Base-by-base conservation (phyloP, 78 protist genomes). In the Anaeramoeba flamelloides region DNA sequence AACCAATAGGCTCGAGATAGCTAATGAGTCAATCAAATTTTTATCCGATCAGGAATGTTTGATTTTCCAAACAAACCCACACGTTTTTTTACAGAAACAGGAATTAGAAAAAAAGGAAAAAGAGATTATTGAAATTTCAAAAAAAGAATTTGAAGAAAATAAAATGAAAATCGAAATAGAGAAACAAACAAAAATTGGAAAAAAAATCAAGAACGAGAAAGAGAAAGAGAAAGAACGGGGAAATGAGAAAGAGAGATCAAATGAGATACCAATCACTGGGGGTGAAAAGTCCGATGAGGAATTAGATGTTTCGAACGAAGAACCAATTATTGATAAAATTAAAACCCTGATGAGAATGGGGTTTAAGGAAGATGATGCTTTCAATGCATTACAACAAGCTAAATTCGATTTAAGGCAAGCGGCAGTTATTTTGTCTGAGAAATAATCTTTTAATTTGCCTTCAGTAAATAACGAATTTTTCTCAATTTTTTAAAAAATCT, bases 401-500 rank as follows among this genome's bases (percentile, higher is more conserved):
- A 36, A 39, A 39, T 85, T 85, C 3, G 74, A 87, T 88, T 84
- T 87, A 17, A 89, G 87, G 1, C 32, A 22, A 12, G 90, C 90
- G 4, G 90, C 89, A 37, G 36, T 39, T 3, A 1, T 2, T 3
- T 75, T 64, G 2, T 81, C 36, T 1, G n/a, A n/a, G n/a, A n/a
- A n/a, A n/a, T n/a, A n/a, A n/a, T n/a, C n/a, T n/a, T n/a, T n/a
- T n/a, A n/a, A n/a, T n/a, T n/a, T n/a, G n/a, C n/a, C n/a, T n/a
- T n/a, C n/a, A n/a, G n/a, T n/a, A n/a, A n/a, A n/a, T n/a, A n/a
- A n/a, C n/a, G n/a, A n/a, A n/a, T n/a, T n/a, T n/a, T n/a, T n/a
- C n/a, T n/a, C n/a, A n/a, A n/a, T n/a, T n/a, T n/a, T n/a, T n/a
- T n/a, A n/a, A n/a, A n/a, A n/a, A n/a, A n/a, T n/a, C n/a, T n/a